Evolutionary conservation across 2,329 filamentous ascomycete genomes (phyloP).

Genomic region (Purpureocillium takamizusanense): DNA sequence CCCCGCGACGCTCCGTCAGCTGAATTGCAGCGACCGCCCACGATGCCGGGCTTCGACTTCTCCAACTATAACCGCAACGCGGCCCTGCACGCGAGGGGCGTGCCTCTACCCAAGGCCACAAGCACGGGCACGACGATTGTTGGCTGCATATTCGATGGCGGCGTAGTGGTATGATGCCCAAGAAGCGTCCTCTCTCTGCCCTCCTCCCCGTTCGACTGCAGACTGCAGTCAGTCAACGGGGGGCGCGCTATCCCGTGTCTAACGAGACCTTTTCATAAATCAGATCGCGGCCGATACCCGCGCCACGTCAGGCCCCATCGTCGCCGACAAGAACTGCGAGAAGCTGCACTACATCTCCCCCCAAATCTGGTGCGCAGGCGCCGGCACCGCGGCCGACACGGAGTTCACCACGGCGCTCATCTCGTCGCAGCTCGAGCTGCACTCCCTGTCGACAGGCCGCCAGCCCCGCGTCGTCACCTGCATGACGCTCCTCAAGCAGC

Average conservation of each 20-base stretch:
- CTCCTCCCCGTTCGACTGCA: not conserved
- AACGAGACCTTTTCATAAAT: not conserved
- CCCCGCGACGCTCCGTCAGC: not conserved
- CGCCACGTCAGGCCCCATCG: conserved; percentile 94
- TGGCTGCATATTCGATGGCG: conserved; percentile 90
- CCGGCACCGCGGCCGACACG: conserved; percentile 94
- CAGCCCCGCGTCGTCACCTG: conserved; percentile 96
- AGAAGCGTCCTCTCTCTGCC: not conserved
- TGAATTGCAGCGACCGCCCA: conserved; percentile 18
- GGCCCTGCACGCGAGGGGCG: conserved; percentile 85
- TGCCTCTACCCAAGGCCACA: conserved; percentile 93
- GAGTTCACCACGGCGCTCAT: conserved; percentile 99
- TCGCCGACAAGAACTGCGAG: conserved; percentile 99
- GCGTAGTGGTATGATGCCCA: conserved; percentile 66
- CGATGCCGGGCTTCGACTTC: conserved; percentile 97
- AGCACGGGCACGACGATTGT: conserved; percentile 99
- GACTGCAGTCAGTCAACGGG: no score
- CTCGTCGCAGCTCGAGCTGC: conserved; percentile 96
- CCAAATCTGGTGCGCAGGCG: conserved; percentile 98
- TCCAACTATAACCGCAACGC: conserved; percentile 99
- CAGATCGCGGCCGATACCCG: conserved; percentile 96
- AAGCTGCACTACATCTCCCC: conserved; percentile 98
- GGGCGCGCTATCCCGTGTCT: not conserved
- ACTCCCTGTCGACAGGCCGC: conserved; percentile 91
- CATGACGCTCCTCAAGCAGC: conserved; percentile 99